A percentile compares a stretch with the other conserved stretches of the same genome.
Evolutionary conservation across 73 alveolate species (phyloP).

Genomic region (Tetrahymena malaccensis): DNA sequence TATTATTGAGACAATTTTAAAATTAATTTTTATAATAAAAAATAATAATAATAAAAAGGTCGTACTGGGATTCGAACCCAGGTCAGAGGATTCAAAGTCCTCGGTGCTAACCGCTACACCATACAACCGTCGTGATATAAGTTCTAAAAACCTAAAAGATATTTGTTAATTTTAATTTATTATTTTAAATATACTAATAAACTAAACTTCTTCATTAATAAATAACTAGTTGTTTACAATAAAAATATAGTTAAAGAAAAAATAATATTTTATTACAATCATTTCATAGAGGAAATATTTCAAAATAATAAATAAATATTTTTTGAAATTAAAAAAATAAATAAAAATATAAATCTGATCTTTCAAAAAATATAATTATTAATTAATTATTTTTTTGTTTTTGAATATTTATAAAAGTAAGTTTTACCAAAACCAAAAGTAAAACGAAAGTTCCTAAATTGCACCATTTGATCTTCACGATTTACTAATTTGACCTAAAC

Average conservation of each 20-base stretch:
- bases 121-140: background rate
- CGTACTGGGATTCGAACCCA: slow-evolving; percentile 3
- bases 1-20: background rate
- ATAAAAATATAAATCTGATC: no score
- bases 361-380: background rate
- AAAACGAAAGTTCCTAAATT: background rate
- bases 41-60: background rate
- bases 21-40: background rate
- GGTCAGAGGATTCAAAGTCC: slow-evolving; percentile 2
- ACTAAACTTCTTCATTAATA: no score
- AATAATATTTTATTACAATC: no score
- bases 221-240: no score
- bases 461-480: background rate
- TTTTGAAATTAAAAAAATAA: no score
- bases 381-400: background rate
- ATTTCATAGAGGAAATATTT: no score
- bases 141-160: background rate
- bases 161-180: background rate
- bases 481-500: background rate
- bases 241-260: no score
- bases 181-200: no score
- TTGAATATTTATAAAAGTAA: background rate
- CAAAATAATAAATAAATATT: no score
- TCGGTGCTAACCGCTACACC: slow-evolving; percentile 4
- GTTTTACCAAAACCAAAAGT: background rate